phyloP scores from a whole-genome alignment of 75 land plant genomes.

The Pinus taeda region DNA sequence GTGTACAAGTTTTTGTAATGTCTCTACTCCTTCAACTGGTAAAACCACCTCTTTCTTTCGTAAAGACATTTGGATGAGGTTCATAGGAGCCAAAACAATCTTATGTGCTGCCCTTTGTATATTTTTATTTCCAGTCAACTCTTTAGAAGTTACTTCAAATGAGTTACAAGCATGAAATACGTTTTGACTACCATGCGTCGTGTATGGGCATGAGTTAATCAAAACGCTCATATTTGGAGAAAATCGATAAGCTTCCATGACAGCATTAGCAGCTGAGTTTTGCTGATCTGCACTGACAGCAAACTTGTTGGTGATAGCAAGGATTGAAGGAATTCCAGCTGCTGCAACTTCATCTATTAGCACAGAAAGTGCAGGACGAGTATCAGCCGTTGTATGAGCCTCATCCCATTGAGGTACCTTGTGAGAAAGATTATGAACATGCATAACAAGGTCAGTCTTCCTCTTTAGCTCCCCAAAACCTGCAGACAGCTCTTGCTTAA shows the following conservation, averaged over 20 bases:
- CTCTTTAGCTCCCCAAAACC: slow-evolving; percentile 50
- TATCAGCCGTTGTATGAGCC: slow-evolving; percentile 17
- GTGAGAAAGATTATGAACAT: slow-evolving; percentile 94
- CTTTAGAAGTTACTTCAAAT: neutral
- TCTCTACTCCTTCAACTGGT: slow-evolving; percentile 73
- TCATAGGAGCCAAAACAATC: slow-evolving; percentile 53
- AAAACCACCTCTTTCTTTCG: slow-evolving; percentile 53
- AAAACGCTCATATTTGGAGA: slow-evolving; percentile 52
- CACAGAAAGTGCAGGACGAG: slow-evolving; percentile 71
- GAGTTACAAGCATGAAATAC: slow-evolving; percentile 10
- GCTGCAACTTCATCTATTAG: slow-evolving; percentile 75
- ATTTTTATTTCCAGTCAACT: slow-evolving; percentile 15
- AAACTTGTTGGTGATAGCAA: slow-evolving; percentile 93
- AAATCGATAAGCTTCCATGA: slow-evolving; percentile 73
- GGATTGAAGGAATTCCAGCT: slow-evolving; percentile 76
- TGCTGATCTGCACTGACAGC: slow-evolving; percentile 94
- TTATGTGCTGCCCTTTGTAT: slow-evolving; percentile 36
- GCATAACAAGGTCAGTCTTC: slow-evolving; percentile 76
- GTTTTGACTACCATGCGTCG: slow-evolving; percentile 33
- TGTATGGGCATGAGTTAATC: slow-evolving; percentile 80
- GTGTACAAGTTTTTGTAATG: slow-evolving; percentile 59
- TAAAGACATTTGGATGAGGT: slow-evolving; percentile 66
- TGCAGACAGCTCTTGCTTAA: slow-evolving; percentile 70
- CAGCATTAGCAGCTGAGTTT: slow-evolving; percentile 53
- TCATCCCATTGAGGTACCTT: slow-evolving; percentile 59